Percentiles rank a stretch among this genome's conserved stretches.
phyloP scores from a whole-genome alignment of 257 asterid genomes.

The Salvia hispanica region DNA sequence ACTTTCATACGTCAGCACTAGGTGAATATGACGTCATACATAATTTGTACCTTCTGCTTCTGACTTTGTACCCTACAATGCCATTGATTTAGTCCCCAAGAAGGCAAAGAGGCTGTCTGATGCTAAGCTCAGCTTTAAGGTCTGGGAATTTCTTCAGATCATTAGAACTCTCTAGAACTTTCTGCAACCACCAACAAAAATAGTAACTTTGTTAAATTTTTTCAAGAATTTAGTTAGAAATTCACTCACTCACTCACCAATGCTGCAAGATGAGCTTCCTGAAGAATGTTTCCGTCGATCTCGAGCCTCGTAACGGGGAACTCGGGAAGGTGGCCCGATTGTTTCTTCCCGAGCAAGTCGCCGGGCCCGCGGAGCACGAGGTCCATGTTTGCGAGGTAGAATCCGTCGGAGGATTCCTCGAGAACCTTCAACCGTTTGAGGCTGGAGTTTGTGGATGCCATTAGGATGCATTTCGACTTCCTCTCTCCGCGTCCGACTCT shows the following conservation, averaged over 20 bases:
- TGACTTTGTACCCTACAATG: too few relatives aligned
- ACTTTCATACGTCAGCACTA: constrained; percentile 19
- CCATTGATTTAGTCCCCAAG: constrained; percentile 55
- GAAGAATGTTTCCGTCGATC: constrained; percentile 83
- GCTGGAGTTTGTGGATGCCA: constrained; percentile 62
- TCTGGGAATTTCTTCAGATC: constrained; percentile 70
- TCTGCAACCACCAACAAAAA: constrained; percentile 51
- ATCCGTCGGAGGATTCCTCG: constrained; percentile 78
- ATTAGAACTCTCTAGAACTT: constrained; percentile 59
- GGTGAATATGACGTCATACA: constrained; percentile 17
- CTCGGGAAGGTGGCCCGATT: constrained; percentile 94
- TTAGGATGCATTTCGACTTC: constrained; percentile 69
- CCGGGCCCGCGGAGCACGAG: constrained; percentile 93
- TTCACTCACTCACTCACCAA: constrained; percentile 58
- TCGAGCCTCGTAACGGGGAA: constrained; percentile 91
- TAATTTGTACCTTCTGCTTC: too few relatives aligned
- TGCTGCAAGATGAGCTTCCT: constrained; percentile 91
- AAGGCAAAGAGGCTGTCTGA: constrained; percentile 84
- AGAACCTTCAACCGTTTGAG: constrained; percentile 75
- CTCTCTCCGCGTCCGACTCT: constrained; percentile 94
- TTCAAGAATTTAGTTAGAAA: too few relatives aligned
- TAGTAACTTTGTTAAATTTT: too few relatives aligned
- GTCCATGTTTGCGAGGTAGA: constrained; percentile 90
- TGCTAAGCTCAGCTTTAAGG: constrained; percentile 88
- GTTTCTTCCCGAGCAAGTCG: constrained; percentile 91